Percentiles rank a stretch among this genome's conserved stretches.
These are phyloP conservation scores for Pseudofabraea citricarpa DNA, from an alignment of 2,329 filamentous ascomycete genomes.

Conservation along the genomic window DNA sequence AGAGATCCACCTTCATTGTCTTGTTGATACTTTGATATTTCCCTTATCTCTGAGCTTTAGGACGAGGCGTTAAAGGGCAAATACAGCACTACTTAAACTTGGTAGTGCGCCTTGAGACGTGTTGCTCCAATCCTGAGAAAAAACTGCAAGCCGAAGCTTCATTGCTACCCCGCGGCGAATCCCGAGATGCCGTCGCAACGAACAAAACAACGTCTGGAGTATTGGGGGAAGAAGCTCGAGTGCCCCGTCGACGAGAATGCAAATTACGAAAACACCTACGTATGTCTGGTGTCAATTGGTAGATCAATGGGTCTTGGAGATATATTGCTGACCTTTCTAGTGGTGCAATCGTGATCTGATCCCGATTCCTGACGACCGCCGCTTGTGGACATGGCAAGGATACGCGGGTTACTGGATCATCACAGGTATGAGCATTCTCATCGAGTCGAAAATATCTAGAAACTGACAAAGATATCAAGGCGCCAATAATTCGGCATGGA, in stretches of 20 bases:
- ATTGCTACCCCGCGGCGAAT: neutral
- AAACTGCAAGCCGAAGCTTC: no score
- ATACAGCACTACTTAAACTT: no score
- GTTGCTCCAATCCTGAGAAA: no score
- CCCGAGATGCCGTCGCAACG: conserved; percentile 14
- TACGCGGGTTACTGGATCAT: conserved; percentile 28
- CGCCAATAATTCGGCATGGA: conserved; percentile 25
- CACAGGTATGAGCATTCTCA: conserved; percentile 16
- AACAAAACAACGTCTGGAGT: conserved; percentile 11
- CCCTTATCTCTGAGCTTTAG: no score
- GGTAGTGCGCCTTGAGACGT: no score
- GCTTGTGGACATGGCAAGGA: conserved; percentile 27
- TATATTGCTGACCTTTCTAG: no score
- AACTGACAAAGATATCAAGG: conserved; percentile 7
- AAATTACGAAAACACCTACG: conserved; percentile 21
- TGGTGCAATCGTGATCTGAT: conserved; percentile 20
- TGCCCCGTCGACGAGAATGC: conserved; percentile 19
- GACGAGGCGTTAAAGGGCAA: no score
- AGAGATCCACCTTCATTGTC: no score
- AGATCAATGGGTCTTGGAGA: no score
- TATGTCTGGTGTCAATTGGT: no score
- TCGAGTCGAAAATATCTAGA: neutral
- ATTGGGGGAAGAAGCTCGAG: conserved; percentile 16
- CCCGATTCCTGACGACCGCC: conserved; percentile 17
- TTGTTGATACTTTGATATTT: no score